phyloP scores from a whole-genome alignment of 2,329 filamentous ascomycete species.

The Aspergillus pseudotamarii region DNA sequence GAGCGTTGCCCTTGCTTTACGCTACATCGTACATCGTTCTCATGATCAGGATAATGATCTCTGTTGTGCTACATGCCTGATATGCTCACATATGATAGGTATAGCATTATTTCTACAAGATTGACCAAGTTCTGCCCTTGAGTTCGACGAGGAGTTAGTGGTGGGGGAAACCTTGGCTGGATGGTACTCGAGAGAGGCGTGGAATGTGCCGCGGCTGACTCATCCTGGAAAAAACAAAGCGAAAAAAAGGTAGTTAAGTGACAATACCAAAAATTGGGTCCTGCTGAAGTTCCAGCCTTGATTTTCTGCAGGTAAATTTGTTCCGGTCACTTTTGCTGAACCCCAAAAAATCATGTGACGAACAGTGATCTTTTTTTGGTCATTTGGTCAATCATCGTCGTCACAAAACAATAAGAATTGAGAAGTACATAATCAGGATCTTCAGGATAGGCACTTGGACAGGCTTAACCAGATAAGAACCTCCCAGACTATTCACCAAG shows the following conservation, averaged over 20 bases:
- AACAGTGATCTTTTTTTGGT: neutral
- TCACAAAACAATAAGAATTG: neutral
- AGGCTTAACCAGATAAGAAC: slow-evolving; percentile 1
- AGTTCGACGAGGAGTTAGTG: neutral
- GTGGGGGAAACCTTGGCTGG: neutral
- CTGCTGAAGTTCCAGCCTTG: neutral
- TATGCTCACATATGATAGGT: neutral
- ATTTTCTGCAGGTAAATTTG: neutral
- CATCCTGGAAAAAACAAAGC: neutral
- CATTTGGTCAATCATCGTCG: neutral
- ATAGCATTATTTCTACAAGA: neutral
- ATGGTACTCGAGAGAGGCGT: neutral
- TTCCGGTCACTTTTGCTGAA: neutral
- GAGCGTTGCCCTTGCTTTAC: slow-evolving; percentile 1
- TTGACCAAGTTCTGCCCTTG: neutral
- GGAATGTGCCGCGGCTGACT: neutral
- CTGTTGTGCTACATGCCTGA: neutral
- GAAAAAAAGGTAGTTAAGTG: neutral
- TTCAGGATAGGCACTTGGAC: slow-evolving; percentile 2
- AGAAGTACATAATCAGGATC: neutral
- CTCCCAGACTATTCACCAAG: neutral
- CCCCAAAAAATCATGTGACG: neutral
- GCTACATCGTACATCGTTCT: neutral
- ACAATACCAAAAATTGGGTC: neutral
- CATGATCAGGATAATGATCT: neutral